phyloP scores from a whole-genome alignment of 1,139 yeast species.

The Kodamaea sp. region DNA sequence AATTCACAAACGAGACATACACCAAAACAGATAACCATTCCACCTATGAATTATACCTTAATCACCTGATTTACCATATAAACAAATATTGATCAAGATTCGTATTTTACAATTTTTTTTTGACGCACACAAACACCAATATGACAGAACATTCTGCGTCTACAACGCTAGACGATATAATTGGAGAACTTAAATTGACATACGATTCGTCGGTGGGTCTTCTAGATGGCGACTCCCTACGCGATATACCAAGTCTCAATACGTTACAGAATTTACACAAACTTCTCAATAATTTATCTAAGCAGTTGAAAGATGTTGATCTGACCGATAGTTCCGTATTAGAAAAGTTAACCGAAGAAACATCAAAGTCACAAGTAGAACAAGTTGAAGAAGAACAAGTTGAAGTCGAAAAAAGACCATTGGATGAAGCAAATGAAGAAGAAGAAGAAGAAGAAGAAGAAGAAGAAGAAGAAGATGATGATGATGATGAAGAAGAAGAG shows the following conservation, averaged over 20 bases:
- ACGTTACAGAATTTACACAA: constrained; percentile 46
- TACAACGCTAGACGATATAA: constrained; percentile 47
- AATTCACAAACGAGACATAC: too few species aligned
- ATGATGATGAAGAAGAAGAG: constrained; percentile 1
- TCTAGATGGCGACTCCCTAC: constrained; percentile 54
- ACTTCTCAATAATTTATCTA: constrained; percentile 45
- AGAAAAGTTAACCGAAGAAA: constrained; percentile 11
- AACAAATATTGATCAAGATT: too few species aligned
- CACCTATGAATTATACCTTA: too few species aligned
- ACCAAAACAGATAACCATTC: too few species aligned
- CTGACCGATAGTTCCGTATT: constrained; percentile 41
- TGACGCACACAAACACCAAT: too few species aligned
- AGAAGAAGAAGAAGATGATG: constrained; percentile 5
- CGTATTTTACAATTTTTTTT: too few species aligned
- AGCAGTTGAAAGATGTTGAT: constrained; percentile 47
- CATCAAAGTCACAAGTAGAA: neutral
- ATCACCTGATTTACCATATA: too few species aligned
- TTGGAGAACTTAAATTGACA: constrained; percentile 49
- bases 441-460: constrained; percentile 9
- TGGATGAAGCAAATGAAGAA: constrained; percentile 7
- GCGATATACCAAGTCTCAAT: constrained; percentile 44
- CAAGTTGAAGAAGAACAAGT: constrained; percentile 12
- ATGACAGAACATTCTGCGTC: constrained; percentile 25
- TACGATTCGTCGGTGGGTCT: constrained; percentile 60
- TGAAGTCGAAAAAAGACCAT: constrained; percentile 3